Evolutionary conservation across 2,329 filamentous ascomycete species (phyloP).

Genomic region (Aspergillus alliaceus): DNA sequence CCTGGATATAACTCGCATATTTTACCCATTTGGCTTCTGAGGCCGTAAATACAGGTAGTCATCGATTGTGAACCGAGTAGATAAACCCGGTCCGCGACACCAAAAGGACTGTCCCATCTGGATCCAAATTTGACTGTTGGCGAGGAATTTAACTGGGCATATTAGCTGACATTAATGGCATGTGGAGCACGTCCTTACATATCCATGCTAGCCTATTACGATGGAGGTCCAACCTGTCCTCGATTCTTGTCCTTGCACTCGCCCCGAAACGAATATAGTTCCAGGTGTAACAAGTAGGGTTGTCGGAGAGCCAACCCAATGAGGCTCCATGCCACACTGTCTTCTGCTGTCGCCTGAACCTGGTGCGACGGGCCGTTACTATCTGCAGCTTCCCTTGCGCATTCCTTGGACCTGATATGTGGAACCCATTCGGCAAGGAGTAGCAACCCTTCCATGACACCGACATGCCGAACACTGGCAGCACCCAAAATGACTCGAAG

Average conservation of each 20-base stretch:
- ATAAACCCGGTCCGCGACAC: conserved; percentile 15
- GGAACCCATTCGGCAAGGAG: conserved; percentile 24
- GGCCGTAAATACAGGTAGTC: conserved; percentile 13
- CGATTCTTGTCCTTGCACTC: neutral
- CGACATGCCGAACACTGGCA: conserved; percentile 12
- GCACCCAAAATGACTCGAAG: conserved; percentile 15
- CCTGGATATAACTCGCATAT: conserved; percentile 3
- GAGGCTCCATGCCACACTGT: conserved; percentile 23
- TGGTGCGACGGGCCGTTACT: neutral
- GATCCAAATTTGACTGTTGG: conserved; percentile 17
- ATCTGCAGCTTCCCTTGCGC: neutral
- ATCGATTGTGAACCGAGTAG: conserved; percentile 14
- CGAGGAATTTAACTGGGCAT: conserved; percentile 11
- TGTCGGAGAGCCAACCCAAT: conserved; percentile 24
- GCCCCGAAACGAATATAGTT: conserved; percentile 17
- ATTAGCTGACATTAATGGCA: neutral
- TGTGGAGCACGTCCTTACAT: neutral
- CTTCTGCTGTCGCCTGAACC: conserved; percentile 9
- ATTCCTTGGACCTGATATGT: conserved; percentile 4
- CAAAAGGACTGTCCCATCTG: conserved; percentile 19
- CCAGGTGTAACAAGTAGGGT: conserved; percentile 21
- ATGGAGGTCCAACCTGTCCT: neutral
- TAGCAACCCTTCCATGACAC: conserved; percentile 20
- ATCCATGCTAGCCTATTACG: conserved; percentile 14
- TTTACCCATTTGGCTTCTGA: neutral